These are phyloP conservation scores for Microsporum canis DNA, from an alignment of 2,329 filamentous ascomycete genomes.

Conservation along the genomic window DNA sequence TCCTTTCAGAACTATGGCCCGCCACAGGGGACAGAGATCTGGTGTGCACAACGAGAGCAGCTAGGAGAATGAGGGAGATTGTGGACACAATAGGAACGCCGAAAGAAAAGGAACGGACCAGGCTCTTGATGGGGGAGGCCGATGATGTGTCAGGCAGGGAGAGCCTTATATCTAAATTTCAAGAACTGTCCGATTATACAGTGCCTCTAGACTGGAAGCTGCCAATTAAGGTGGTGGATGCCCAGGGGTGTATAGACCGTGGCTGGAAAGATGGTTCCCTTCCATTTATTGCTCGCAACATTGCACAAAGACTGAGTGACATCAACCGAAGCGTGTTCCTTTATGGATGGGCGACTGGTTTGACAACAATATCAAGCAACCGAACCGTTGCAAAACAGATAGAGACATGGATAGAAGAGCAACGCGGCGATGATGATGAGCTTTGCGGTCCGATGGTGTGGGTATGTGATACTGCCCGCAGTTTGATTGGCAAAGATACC, in stretches of 20 bases:
- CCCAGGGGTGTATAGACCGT: constrained; percentile 32
- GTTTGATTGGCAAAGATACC: constrained; percentile 57
- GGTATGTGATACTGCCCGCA: constrained; percentile 53
- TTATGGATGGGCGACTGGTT: constrained; percentile 53
- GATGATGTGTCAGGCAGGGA: constrained; percentile 24
- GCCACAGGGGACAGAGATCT: constrained; percentile 46
- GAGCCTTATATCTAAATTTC: constrained; percentile 28
- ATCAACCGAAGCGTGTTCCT: constrained; percentile 62
- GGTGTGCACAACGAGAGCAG: constrained; percentile 56
- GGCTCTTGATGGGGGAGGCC: constrained; percentile 45
- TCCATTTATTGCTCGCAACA: constrained; percentile 35
- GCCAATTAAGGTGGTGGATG: constrained; percentile 48
- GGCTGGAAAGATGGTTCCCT: constrained; percentile 30
- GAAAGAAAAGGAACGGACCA: constrained; percentile 49
- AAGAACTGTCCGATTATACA: constrained; percentile 42
- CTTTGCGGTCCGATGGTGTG: constrained; percentile 52
- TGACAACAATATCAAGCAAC: constrained; percentile 62
- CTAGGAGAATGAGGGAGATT: constrained; percentile 55
- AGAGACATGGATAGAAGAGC: constrained; percentile 46
- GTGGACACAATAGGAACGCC: constrained; percentile 52
- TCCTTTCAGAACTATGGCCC: constrained; percentile 52
- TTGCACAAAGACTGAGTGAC: constrained; percentile 41
- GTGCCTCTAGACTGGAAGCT: constrained; percentile 47
- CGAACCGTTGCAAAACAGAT: constrained; percentile 55
- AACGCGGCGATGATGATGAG: constrained; percentile 36